phyloP scores from a whole-genome alignment of 306 rosid genomes.

The Cyclanthera cordifolia region DNA sequence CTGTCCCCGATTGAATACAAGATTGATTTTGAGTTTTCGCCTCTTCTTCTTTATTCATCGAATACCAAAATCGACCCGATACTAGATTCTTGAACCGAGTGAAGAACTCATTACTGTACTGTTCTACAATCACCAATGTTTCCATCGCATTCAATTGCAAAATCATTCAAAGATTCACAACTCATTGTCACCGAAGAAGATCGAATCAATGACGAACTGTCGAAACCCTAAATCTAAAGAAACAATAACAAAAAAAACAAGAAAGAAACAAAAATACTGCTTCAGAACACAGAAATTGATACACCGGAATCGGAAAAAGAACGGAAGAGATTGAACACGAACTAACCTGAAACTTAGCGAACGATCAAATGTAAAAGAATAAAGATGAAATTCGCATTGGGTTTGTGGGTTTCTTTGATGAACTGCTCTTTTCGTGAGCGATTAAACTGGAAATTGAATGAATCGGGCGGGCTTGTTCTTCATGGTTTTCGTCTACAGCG shows the following conservation, averaged over 20 bases:
- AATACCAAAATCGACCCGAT: conserved; percentile 5
- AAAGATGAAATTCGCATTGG: not conserved
- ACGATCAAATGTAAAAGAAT: not conserved
- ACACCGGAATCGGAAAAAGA: not conserved
- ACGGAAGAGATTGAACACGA: not conserved
- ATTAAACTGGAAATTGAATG: not conserved
- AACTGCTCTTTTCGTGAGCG: not conserved
- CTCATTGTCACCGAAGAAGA: not conserved
- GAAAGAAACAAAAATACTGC: not conserved
- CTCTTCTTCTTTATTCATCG: not conserved
- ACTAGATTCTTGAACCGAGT: conserved; percentile 27
- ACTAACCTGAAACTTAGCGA: conserved; percentile 5
- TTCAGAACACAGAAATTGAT: not conserved
- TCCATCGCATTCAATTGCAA: not conserved
- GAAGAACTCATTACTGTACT: conserved; percentile 49
- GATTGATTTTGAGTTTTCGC: not conserved
- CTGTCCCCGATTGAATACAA: not conserved
- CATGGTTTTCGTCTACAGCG: not conserved
- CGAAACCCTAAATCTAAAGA: not conserved
- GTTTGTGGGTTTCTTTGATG: not conserved
- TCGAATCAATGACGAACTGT: not conserved
- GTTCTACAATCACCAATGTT: conserved; percentile 16
- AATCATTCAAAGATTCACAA: not conserved
- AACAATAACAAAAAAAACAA: not conserved
- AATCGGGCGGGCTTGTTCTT: not conserved